These are phyloP conservation scores for Inonotus obliquus DNA, from an alignment of 1,284 basidiomycete species.

Conservation along the genomic window DNA sequence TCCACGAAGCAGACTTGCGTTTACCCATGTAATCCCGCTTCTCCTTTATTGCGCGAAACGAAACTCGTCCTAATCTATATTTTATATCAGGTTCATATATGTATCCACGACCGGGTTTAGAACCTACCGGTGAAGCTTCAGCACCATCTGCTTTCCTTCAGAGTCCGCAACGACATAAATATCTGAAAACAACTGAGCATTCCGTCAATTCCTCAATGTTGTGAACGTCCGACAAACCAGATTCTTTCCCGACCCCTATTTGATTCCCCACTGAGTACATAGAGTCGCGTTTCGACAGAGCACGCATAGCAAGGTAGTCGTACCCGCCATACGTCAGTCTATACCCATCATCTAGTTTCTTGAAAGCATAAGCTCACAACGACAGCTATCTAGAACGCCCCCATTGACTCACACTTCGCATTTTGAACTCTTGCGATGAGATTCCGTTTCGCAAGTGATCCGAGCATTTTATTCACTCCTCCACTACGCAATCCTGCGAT, in stretches of 20 bases:
- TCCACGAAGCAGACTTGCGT: constrained; percentile 95
- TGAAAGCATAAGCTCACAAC: constrained; percentile 6
- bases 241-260: constrained; percentile 98
- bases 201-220: background rate
- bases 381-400: background rate
- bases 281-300: constrained; percentile 85
- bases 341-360: constrained; percentile 84
- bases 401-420: constrained; percentile 67
- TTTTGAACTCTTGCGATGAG: constrained; percentile 89
- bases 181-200: constrained; percentile 43
- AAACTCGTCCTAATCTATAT: constrained; percentile 90
- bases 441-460: constrained; percentile 87
- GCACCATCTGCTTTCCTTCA: constrained; percentile 80
- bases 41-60: constrained; percentile 94
- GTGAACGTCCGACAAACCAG: constrained; percentile 46
- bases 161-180: constrained; percentile 90
- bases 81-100: constrained; percentile 15
- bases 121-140: constrained; percentile 85
- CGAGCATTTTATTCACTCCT: constrained; percentile 90
- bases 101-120: background rate
- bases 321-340: constrained; percentile 97
- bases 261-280: constrained; percentile 91
- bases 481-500: constrained; percentile 89
- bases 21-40: constrained; percentile 98
- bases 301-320: constrained; percentile 92